Evolutionary conservation across 805 yeast species (phyloP).

Genomic region (Ogataea saltuana): DNA sequence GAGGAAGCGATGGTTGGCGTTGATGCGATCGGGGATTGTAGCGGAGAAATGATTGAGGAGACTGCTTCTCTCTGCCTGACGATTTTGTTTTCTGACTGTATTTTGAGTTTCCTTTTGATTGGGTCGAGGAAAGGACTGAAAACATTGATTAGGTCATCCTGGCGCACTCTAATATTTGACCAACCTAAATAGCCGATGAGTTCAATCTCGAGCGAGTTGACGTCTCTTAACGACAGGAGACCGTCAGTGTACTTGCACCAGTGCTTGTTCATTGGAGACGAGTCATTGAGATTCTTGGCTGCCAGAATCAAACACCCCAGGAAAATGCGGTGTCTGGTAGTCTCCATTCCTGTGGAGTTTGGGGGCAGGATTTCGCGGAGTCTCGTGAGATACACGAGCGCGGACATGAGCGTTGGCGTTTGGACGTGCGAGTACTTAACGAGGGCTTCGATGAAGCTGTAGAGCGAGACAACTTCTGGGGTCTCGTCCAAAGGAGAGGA

Average conservation of each 20-base stretch:
- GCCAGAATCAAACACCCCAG: slow-evolving; percentile 85
- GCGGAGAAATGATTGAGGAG: slow-evolving; percentile 8
- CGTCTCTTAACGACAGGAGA: slow-evolving; percentile 69
- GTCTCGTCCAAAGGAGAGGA: slow-evolving; percentile 35
- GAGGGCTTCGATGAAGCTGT: slow-evolving; percentile 67
- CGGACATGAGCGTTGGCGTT: slow-evolving; percentile 92
- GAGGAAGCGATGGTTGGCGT: slow-evolving; percentile 16
- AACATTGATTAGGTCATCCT: slow-evolving; percentile 66
- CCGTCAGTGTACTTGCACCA: slow-evolving; percentile 96
- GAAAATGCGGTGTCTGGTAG: slow-evolving; percentile 91
- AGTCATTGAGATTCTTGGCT: slow-evolving; percentile 92
- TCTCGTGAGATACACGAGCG: slow-evolving; percentile 79
- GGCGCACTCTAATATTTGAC: slow-evolving; percentile 68
- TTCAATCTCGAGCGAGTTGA: slow-evolving; percentile 90
- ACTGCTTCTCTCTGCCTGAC: slow-evolving; percentile 16
- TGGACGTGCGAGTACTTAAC: slow-evolving; percentile 87
- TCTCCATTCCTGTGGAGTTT: slow-evolving; percentile 86
- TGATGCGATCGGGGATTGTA: slow-evolving; percentile 12
- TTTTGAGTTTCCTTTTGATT: slow-evolving; percentile 55
- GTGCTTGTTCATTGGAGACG: slow-evolving; percentile 92
- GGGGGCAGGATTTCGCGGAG: slow-evolving; percentile 78
- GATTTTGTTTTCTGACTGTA: slow-evolving; percentile 22
- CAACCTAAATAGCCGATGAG: slow-evolving; percentile 79
- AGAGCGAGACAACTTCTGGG: slow-evolving; percentile 45
- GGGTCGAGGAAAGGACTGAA: slow-evolving; percentile 75